phyloP scores from a whole-genome alignment of 1,139 yeast species.

The Lodderomyces elongisporus region DNA sequence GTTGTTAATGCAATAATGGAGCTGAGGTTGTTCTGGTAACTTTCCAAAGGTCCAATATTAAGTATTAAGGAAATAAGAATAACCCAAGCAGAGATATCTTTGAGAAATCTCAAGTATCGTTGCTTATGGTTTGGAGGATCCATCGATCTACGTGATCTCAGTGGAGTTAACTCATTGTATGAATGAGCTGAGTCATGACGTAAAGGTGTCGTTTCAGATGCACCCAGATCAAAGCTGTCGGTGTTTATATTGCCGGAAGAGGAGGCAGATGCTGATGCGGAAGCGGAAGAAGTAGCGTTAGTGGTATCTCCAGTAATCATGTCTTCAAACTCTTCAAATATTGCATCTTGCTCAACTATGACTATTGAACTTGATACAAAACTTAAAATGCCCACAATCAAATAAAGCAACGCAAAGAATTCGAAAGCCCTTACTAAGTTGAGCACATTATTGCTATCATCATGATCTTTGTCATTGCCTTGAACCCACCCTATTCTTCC shows the following conservation, averaged over 20 bases:
- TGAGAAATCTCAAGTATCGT: conserved; percentile 48
- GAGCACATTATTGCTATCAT: not conserved
- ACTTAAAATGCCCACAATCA: conserved; percentile 51
- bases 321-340: conserved; percentile 26
- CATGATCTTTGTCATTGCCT: not conserved
- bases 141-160: conserved; percentile 24
- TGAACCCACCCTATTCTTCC: conserved; percentile 24
- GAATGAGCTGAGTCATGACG: too few relatives aligned
- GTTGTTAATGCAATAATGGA: conserved; percentile 34
- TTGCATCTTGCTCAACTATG: conserved; percentile 52
- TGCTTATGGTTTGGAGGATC: conserved; percentile 46
- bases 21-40: conserved; percentile 83
- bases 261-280: too few relatives aligned
- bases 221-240: conserved; percentile 2
- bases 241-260: too few relatives aligned
- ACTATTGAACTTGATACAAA: conserved; percentile 63
- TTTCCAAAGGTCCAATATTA: conserved; percentile 81
- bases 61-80: conserved; percentile 60
- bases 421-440: conserved; percentile 40
- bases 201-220: conserved; percentile 8
- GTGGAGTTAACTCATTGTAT: conserved; percentile 16
- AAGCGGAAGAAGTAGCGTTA: not conserved
- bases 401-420: conserved; percentile 54
- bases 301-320: not conserved
- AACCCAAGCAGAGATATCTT: conserved; percentile 62